phyloP scores from a whole-genome alignment of 2,329 filamentous ascomycete genomes.

The Colletotrichum viniferum region DNA sequence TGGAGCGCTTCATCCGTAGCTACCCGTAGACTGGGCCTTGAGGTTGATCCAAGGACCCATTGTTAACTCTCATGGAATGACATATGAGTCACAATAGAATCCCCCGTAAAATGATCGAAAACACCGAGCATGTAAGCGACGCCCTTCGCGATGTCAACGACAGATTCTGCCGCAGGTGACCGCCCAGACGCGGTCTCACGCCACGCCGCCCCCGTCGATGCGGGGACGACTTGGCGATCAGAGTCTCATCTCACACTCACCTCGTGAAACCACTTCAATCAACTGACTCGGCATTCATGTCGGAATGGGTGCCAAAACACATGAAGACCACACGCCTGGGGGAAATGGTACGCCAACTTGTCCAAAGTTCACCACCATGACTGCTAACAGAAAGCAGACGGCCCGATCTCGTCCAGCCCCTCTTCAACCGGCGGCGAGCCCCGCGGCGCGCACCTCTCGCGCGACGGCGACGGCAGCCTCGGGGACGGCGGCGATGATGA shows the following conservation, averaged over 20 bases:
- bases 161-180: background rate
- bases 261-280: background rate
- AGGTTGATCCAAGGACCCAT: background rate
- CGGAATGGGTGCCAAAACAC: constrained; percentile 44
- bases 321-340: constrained; percentile 36
- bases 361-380: rapidly evolving
- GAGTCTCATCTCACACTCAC: background rate
- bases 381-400: constrained; percentile 20
- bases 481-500: constrained; percentile 36
- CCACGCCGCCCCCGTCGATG: background rate
- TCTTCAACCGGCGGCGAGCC: constrained; percentile 41
- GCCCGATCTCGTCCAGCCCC: constrained; percentile 22
- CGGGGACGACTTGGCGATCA: background rate
- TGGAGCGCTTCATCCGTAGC: background rate
- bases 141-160: background rate
- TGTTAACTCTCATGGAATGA: rapidly evolving
- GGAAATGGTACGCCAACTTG: constrained; percentile 31
- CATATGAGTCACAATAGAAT: background rate
- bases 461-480: constrained; percentile 46
- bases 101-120: background rate
- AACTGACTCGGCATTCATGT: background rate
- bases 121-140: background rate
- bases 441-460: constrained; percentile 41
- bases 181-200: background rate
- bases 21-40: background rate